phyloP scores from a whole-genome alignment of 495 filamentous ascomycete species.

The Mytilinidion resinicola region DNA sequence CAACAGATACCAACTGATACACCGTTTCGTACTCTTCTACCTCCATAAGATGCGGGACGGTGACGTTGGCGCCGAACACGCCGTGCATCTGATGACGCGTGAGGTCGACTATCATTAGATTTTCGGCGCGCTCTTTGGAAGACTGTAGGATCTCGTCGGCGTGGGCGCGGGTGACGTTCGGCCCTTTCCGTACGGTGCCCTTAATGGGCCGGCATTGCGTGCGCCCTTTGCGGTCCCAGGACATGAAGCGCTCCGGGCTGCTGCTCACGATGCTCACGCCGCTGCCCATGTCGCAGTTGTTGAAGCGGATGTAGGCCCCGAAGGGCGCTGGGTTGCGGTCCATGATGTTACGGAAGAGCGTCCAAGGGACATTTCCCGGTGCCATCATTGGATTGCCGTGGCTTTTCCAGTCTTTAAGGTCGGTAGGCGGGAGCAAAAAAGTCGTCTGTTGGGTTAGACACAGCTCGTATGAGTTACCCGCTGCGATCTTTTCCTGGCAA shows the following conservation, averaged over 20 bases:
- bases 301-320: constrained; percentile 69
- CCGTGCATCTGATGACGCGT: constrained; percentile 86
- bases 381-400: neutral
- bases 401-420: constrained; percentile 2
- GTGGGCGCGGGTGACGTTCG: constrained; percentile 55
- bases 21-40: constrained; percentile 88
- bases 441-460: constrained; percentile 74
- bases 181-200: constrained; percentile 76
- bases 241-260: constrained; percentile 89
- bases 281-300: constrained; percentile 18
- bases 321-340: constrained; percentile 78
- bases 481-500: constrained; percentile 65
- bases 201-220: constrained; percentile 84
- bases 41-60: constrained; percentile 63
- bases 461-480: constrained; percentile 88
- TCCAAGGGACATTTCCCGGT: constrained; percentile 48
- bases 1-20: constrained; percentile 82
- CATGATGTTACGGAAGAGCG: constrained; percentile 64
- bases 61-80: constrained; percentile 60
- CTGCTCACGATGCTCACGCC: constrained; percentile 65
- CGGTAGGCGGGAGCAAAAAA: constrained; percentile 41
- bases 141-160: constrained; percentile 64
- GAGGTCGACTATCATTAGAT: constrained; percentile 96
- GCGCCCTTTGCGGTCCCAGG: constrained; percentile 52
- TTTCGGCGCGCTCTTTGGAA: constrained; percentile 89